Evolutionary conservation across 2,329 filamentous ascomycete species (phyloP).

Genomic region (Diaporthe batatas): DNA sequence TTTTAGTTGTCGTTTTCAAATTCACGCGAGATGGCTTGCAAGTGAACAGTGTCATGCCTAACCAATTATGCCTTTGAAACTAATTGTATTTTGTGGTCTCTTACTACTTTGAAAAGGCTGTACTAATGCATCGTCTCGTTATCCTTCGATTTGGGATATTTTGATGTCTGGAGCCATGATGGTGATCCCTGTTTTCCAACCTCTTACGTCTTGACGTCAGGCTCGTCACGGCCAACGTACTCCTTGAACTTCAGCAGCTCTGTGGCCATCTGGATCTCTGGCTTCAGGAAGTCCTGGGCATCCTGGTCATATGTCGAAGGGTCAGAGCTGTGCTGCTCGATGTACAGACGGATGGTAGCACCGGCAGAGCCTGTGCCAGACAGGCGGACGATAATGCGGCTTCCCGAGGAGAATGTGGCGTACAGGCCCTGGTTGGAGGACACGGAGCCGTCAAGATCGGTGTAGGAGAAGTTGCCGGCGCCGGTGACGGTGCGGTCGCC

Average conservation of each 20-base stretch:
- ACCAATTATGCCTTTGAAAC: neutral
- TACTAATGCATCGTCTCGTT: neutral
- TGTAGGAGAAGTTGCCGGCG: conserved; percentile 98
- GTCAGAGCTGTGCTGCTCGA: conserved; percentile 94
- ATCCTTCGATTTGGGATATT: conserved; percentile 17
- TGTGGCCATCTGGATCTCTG: conserved; percentile 87
- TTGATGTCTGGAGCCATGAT: conserved; percentile 17
- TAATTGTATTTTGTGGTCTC: neutral
- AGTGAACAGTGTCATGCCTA: too few relatives aligned
- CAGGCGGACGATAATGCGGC: conserved; percentile 92
- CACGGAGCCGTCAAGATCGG: conserved; percentile 96
- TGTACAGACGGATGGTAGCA: conserved; percentile 95
- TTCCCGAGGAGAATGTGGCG: conserved; percentile 93
- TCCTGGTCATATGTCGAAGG: conserved; percentile 82
- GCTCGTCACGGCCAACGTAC: conserved; percentile 90
- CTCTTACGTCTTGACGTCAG: conserved; percentile 92
- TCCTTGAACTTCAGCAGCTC: conserved; percentile 93
- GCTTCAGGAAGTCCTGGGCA: conserved; percentile 93
- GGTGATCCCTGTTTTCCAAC: neutral
- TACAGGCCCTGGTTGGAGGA: conserved; percentile 97
- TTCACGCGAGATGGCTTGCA: neutral
- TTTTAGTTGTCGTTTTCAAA: neutral
- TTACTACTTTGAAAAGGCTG: neutral
- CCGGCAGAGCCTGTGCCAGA: conserved; percentile 96
- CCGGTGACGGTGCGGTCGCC: conserved; percentile 85